phyloP scores from a whole-genome alignment of 2,329 filamentous ascomycete genomes.

The Botrytis galanthina region DNA sequence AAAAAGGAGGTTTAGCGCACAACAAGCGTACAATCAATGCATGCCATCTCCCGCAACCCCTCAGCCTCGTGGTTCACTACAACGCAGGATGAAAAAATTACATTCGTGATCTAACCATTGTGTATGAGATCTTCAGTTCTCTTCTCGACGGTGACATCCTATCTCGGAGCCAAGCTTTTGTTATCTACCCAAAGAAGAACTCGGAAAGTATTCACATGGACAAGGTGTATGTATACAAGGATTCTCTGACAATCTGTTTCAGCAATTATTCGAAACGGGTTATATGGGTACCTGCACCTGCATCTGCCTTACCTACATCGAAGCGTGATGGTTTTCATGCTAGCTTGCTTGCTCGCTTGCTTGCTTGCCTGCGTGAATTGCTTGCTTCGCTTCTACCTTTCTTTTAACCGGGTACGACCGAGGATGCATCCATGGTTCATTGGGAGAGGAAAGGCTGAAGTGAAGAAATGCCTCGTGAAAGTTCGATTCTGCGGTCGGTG shows the following conservation, averaged over 20 bases:
- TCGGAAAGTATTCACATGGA: background rate
- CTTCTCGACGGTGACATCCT: constrained; percentile 3
- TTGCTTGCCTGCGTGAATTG: constrained; percentile 9
- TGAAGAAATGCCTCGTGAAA: background rate
- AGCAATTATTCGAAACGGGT: constrained; percentile 19
- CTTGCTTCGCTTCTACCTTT: constrained; percentile 10
- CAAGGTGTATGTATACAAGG: background rate
- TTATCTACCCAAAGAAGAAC: background rate
- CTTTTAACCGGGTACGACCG: constrained; percentile 15
- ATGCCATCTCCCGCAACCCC: constrained; percentile 19
- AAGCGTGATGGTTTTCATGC: constrained; percentile 11
- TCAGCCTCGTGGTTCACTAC: constrained; percentile 16
- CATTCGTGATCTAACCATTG: background rate
- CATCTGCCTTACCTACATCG: background rate
- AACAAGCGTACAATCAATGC: constrained; percentile 15
- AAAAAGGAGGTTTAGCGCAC: constrained; percentile 10
- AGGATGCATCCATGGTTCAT: background rate
- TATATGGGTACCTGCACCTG: constrained; percentile 20
- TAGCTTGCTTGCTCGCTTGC: constrained; percentile 16
- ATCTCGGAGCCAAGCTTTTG: background rate
- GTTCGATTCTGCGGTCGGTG: background rate
- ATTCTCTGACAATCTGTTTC: constrained; percentile 5
- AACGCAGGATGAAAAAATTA: background rate
- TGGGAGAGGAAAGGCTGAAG: constrained; percentile 10
- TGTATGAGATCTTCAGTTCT: background rate